Evolutionary conservation across 1,284 basidiomycete genomes (phyloP), one percentile per base, ranked within the genome.

Genomic region (Malassezia caprae): DNA sequence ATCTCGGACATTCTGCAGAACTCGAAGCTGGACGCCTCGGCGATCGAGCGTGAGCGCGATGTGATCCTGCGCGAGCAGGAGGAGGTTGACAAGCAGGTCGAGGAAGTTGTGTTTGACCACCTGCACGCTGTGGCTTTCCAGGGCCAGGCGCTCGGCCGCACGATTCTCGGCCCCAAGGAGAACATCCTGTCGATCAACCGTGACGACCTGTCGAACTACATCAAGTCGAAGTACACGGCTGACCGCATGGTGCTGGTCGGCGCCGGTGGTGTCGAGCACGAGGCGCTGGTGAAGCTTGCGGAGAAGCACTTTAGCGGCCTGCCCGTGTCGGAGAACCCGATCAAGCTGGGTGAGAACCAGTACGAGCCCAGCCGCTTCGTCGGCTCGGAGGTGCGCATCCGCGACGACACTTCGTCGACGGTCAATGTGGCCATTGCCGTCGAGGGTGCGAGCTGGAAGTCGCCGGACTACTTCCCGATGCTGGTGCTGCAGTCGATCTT

Each of bases 221-320:
- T 98, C 80, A 84, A 89, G 78, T 90, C 86, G 69, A 96, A 98
- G 81, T 98, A 98, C 80, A 91, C 89, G 50, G 86, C 93, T 54
- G 93, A 99, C 80, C 88, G 90, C 64, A 96, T 98, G 90, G 90
- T 94, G 58, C 85, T 99, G 58, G 93, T 96, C 64, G 94, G 94
- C 65, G 85, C 91, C 53, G 94, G 94, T 62, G 93, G 90, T 64
- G 85, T 98, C 67, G 85, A 90, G 71, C 93, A 98, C 79, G 80
- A 82, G 30, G 85, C 88, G 68, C 86, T 99, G 64, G 90, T 96
- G 77, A 86, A 90, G 77, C 85, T 96, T 56, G 94, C 93, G 51
- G 84, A 90, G 78, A 84, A 90, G 78, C 85, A 96, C 79, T 96
- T 99, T 76, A 84, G 87, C 62, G 78, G 80, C 56, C 85, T 99